These are phyloP conservation scores for Sporothrix curviconia DNA, from an alignment of 2,329 filamentous ascomycete genomes.

Conservation along the genomic window DNA sequence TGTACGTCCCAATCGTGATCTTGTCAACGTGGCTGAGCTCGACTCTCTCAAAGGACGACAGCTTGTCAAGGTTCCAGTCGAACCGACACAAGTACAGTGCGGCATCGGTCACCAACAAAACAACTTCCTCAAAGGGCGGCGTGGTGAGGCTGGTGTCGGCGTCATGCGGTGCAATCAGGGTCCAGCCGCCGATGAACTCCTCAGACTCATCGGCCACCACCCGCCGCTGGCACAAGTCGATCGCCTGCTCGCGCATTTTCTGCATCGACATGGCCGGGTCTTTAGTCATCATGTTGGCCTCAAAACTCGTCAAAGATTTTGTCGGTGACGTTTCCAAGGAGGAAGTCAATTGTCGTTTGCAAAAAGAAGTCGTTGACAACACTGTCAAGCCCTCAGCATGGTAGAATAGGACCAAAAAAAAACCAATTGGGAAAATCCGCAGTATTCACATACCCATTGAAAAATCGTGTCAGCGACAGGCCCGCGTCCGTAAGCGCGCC, in stretches of 20 bases:
- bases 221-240: slow-evolving; percentile 80
- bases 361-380: slow-evolving; percentile 98
- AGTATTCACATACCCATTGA: slow-evolving; percentile 49
- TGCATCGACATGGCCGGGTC: slow-evolving; percentile 85
- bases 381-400: slow-evolving; percentile 43
- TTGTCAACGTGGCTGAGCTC: slow-evolving; percentile 65
- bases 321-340: slow-evolving; percentile 79
- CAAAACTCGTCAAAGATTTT: slow-evolving; percentile 90
- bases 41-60: slow-evolving; percentile 83
- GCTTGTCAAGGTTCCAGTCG: slow-evolving; percentile 93
- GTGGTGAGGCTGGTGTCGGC: slow-evolving; percentile 59
- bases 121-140: slow-evolving; percentile 77
- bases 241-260: slow-evolving; percentile 79
- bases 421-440: neutral
- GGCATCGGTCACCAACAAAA: slow-evolving; percentile 76
- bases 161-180: slow-evolving; percentile 67
- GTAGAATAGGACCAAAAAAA: slow-evolving; percentile 15
- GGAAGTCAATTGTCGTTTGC: slow-evolving; percentile 89
- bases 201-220: slow-evolving; percentile 79
- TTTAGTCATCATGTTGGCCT: slow-evolving; percentile 84
- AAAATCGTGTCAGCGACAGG: slow-evolving; percentile 72
- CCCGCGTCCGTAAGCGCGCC: slow-evolving; percentile 89
- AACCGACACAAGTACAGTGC: slow-evolving; percentile 87
- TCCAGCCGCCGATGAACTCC: slow-evolving; percentile 85
- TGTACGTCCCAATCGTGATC: slow-evolving; percentile 77